Percentiles rank a stretch among this genome's conserved stretches.
phyloP scores from a whole-genome alignment of 139 green algal species.

The Auxenochlorella protothecoides region DNA sequence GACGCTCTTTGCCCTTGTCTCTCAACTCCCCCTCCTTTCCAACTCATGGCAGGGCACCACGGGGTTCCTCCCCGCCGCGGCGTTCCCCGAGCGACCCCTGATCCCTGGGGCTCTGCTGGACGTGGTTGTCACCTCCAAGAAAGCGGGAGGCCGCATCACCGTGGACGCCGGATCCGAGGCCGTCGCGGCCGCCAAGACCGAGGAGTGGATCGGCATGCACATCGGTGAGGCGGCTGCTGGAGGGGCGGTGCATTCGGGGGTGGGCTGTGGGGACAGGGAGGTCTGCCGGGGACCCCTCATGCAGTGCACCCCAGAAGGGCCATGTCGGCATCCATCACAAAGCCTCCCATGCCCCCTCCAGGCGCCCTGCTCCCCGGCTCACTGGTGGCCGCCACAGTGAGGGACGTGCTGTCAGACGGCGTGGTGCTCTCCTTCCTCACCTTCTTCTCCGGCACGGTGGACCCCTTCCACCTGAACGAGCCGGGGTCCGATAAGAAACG shows the following conservation, averaged over 20 bases:
- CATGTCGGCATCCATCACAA: not conserved
- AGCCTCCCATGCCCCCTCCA: slow-evolving; percentile 4
- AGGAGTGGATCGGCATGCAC: slow-evolving; percentile 48
- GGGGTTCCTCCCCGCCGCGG: slow-evolving; percentile 47
- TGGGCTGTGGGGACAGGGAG: too few relatives aligned
- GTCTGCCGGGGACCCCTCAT: too few relatives aligned
- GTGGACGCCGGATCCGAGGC: slow-evolving; percentile 18
- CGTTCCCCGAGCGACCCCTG: slow-evolving; percentile 13
- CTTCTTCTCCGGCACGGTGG: slow-evolving; percentile 81
- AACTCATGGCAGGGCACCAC: slow-evolving; percentile 31
- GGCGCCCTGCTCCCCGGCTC: slow-evolving; percentile 58
- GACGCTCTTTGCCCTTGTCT: too few relatives aligned
- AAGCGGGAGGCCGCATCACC: slow-evolving; percentile 14
- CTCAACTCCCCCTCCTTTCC: too few relatives aligned
- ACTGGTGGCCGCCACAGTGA: slow-evolving; percentile 58
- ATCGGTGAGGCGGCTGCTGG: slow-evolving; percentile 25
- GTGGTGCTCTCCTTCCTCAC: slow-evolving; percentile 76
- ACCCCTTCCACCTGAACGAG: slow-evolving; percentile 67
- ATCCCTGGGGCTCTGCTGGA: slow-evolving; percentile 41
- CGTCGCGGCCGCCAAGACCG: slow-evolving; percentile 14
- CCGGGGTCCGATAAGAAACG: not conserved
- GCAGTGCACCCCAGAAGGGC: too few relatives aligned
- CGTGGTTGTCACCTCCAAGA: slow-evolving; percentile 24
- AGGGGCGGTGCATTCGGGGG: too few relatives aligned
- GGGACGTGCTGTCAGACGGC: slow-evolving; percentile 58